Base-by-base conservation (phyloP, 2,329 filamentous ascomycete genomes). In the Lojkania enalia region DNA sequence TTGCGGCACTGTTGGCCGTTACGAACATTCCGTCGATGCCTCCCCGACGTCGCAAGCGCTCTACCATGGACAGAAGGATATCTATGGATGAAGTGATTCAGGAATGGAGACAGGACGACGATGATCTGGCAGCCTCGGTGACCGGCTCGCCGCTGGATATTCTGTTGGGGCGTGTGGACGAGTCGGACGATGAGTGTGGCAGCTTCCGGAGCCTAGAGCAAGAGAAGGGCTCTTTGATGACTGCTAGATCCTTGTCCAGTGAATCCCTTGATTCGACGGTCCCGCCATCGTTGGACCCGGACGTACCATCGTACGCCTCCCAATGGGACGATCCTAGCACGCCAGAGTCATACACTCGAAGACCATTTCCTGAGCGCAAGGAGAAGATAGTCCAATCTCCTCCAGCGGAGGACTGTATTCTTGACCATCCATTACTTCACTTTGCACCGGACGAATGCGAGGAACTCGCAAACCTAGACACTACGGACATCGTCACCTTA, bases 31-130 rank as follows among this genome's bases (percentile, higher is more conserved):
- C 81, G 2, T 74, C 75, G 15, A 77, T 77, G 46, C 70, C 67
- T 3, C 64, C 67, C 49, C 68, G 69, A 7, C 66, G 67, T 11
- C 49, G 67, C 66, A 72, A 61, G 61, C 70, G 51, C 62, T 75
- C 62, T 57, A 71, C 55, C 5, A 60, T 65, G 69, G 58, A 69
- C 42, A 68, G 69, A 46, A 65, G 63, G 14, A 72, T 77, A 35
- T 82, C 82, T 39, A 82, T 80, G 57, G 78, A 79, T 48, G 73
- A 83, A 57, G 60, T 84, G 57, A 75, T 80, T 53, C 76, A 78
- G 48, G 77, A 79, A 54, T 76, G 76, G 63, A 77, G 72, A 55
- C 74, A 75, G 40, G 78, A 81, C 25, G 69, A 67, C 32, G 55
- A 61, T 12, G 57, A 67, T 23, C 46, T 69, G 15, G 59, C 72